Base-by-base conservation (phyloP, 2,329 filamentous ascomycete species). In the Scedosporium boydii region DNA sequence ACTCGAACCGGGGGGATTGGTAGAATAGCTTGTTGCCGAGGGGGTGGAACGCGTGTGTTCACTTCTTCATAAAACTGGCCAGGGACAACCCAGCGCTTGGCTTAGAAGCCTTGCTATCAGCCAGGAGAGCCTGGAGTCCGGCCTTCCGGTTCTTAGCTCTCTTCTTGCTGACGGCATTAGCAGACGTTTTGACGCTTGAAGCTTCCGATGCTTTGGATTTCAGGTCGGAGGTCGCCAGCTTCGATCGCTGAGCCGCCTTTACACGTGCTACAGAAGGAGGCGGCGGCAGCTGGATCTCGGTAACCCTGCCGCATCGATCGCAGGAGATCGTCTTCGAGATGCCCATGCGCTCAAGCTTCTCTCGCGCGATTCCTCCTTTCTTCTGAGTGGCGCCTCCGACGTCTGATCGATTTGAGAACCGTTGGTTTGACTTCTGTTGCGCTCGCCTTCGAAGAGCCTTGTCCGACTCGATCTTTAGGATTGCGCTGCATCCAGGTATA, bases 121-220 rank as follows among this genome's bases (percentile, higher is more conserved):
- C 79, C n/a, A 89, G 75, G 48, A 89, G 71, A 59, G 86, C 85
- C 70, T 87, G 83, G n/a, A 90, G 75, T 1, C 84, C 85, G 41
- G 84, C 82, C 72, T 88, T 89, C 64, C 85, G 78, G 64, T 76
- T 82, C 74, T 86, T 88, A 38, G 86, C 83, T 59, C 85, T 78
- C 74, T 87, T 87, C 73, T 85, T 87, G 74, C 83, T 87, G 73
- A 74, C 84, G 6, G 82, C 80, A 69, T 83, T 86, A 41, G 80
- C 74, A 1, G 78, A 76, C 16, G 63, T 48, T 44, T 67, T 56
- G 48, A 71, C 72, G 3, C 61, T 70, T 73, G 18, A 64, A 34
- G 29, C 23, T n/a, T 58, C 26, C 23, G 63, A 51, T 27, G 66
- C 65, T 41, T 64, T 41, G 18, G 63, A 62, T 34, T 75, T 65